Conservation (phyloP, 805 yeast species). For the Tetrapisispora namnaoensis region DNA sequence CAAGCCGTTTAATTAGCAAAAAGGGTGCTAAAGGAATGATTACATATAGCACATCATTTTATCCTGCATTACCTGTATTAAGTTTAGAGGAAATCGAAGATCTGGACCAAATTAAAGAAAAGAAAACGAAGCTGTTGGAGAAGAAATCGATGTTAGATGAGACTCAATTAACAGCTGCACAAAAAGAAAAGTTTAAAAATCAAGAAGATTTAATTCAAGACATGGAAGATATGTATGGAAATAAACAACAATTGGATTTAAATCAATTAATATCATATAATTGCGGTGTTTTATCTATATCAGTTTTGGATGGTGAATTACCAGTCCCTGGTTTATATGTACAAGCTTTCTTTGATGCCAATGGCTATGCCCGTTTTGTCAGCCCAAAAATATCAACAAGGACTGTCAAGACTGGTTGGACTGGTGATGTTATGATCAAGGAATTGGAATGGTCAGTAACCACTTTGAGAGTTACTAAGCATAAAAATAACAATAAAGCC, state of each 20-base stretch:
- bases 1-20: constrained; percentile 56
- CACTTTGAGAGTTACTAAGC: constrained; percentile 51
- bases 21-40: constrained; percentile 80
- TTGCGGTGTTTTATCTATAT: constrained; percentile 69
- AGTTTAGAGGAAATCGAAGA: constrained; percentile 64
- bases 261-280: constrained; percentile 47
- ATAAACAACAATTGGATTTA: constrained; percentile 44
- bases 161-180: constrained; percentile 23
- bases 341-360: constrained; percentile 70
- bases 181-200: constrained; percentile 23
- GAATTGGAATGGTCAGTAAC: constrained; percentile 69
- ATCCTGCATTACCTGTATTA: constrained; percentile 72
- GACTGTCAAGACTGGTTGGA: constrained; percentile 33
- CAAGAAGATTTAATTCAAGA: constrained; percentile 27
- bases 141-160: constrained; percentile 27
- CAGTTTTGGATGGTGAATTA: constrained; percentile 50
- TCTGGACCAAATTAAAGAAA: constrained; percentile 35
- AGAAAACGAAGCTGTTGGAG: constrained; percentile 30
- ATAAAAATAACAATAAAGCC: constrained; percentile 43
- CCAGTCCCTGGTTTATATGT: constrained; percentile 50
- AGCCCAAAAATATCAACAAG: constrained; percentile 39
- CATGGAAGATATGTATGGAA: constrained; percentile 31
- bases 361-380: constrained; percentile 53
- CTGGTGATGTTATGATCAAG: constrained; percentile 67
- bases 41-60: constrained; percentile 67